Percentiles rank a stretch among this genome's conserved stretches.
These are phyloP conservation scores for Talaromyces islandicus DNA, from an alignment of 2,329 filamentous ascomycete genomes.

Conservation along the genomic window DNA sequence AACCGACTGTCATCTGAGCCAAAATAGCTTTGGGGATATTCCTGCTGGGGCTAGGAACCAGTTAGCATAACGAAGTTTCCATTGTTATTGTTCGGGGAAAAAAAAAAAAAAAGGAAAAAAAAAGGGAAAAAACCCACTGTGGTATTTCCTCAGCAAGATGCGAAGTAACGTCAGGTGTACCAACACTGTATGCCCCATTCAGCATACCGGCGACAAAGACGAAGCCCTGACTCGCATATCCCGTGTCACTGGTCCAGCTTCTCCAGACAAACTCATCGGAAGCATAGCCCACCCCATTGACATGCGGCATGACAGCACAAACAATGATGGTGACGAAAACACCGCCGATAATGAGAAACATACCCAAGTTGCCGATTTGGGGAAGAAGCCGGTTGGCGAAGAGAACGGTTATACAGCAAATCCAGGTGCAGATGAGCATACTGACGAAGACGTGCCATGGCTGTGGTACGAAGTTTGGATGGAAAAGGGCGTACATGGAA, in stretches of 20 bases:
- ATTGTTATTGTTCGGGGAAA: neutral
- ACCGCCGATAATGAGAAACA: slow-evolving; percentile 51
- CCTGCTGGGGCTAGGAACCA: slow-evolving; percentile 24
- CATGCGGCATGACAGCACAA: slow-evolving; percentile 48
- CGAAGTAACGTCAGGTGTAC: slow-evolving; percentile 59
- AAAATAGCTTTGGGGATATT: slow-evolving; percentile 48
- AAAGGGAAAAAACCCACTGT: slow-evolving; percentile 18
- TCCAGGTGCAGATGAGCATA: slow-evolving; percentile 52
- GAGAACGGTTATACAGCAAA: slow-evolving; percentile 47
- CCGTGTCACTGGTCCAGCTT: slow-evolving; percentile 46
- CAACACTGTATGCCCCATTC: slow-evolving; percentile 64
- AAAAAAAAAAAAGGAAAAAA: too few species aligned
- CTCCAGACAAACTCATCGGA: slow-evolving; percentile 51
- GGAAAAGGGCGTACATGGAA: slow-evolving; percentile 56
- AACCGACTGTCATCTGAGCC: slow-evolving; percentile 45
- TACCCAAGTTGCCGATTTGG: slow-evolving; percentile 50
- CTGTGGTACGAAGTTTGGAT: slow-evolving; percentile 46
- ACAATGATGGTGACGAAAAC: slow-evolving; percentile 51
- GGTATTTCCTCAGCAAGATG: slow-evolving; percentile 63
- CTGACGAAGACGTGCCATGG: slow-evolving; percentile 57
- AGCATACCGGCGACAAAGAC: slow-evolving; percentile 61
- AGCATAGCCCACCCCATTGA: slow-evolving; percentile 38
- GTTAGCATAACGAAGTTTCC: slow-evolving; percentile 9
- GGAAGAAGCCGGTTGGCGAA: slow-evolving; percentile 50
- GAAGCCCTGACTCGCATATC: slow-evolving; percentile 48